Evolutionary conservation across 2,329 filamentous ascomycete genomes (phyloP), one percentile per base, ranked within the genome.

Genomic region (Neonectria ditissima): DNA sequence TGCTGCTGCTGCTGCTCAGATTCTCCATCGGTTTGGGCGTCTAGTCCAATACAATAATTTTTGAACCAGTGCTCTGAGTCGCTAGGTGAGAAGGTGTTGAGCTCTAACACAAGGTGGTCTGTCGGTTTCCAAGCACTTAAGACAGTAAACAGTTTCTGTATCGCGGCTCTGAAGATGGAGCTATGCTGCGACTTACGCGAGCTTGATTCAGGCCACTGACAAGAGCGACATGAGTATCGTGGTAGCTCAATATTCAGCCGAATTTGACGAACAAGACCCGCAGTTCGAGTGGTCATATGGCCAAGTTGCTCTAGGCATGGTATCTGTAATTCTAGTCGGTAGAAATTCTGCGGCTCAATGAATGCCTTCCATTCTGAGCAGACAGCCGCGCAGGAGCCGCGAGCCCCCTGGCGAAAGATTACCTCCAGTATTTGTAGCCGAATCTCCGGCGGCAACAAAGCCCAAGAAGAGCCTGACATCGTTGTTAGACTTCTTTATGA

Each of bases 111-210:
- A 8, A 63, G 48, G 32, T 41, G 11, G 16, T 60, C 62, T 48
- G 62, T 63, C 48, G 68, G 65, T 32, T 68, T 54, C 76, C 76
- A 76, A 26, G 62, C 65, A 50, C 22, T 45, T 10, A 26, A 14
- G 10, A 26, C 14, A 45, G 43, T 14, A 45, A 45, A 24, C 10
- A 45, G 43, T 6, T 24, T 44, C 8, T 6, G 9, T n/a, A 44
- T 13, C 4, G 41, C 10, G 24, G 9, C 18, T 44, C 10, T 14
- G 5, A 44, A 13, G 6, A 24, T 24, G 13, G 41, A 44, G 41
- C 41, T 16, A 14, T 44, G 18, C 9, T 5, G 41, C 13, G 41
- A 44, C 20, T 2, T 14, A 9, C 18, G 5, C 13, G 20, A 24
- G 20, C 69, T 69, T 44, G 53, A 62, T 41, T 62, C 47, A 32